These are phyloP conservation scores for Mrakia frigida DNA, from an alignment of 768 basidiomycete genomes.

Conservation along the genomic window DNA sequence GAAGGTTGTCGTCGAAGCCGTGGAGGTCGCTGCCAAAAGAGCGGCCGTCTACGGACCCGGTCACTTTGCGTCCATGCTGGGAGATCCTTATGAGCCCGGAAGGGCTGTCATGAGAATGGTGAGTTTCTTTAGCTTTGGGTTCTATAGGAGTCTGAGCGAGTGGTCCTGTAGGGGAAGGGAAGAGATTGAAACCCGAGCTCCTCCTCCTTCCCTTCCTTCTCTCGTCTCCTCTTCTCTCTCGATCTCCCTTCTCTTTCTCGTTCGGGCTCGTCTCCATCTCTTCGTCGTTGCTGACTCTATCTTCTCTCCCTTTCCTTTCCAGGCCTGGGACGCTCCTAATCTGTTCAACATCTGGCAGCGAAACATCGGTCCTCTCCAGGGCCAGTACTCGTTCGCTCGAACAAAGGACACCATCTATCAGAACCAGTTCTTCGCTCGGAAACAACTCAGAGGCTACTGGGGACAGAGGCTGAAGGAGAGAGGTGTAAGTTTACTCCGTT, in stretches of 20 bases:
- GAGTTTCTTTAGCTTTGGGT: neutral
- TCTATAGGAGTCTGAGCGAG: too few relatives aligned
- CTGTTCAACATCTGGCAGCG: constrained; percentile 84
- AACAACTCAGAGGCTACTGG: constrained; percentile 85
- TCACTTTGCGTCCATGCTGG: too few relatives aligned
- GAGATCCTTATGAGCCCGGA: neutral
- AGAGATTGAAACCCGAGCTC: neutral
- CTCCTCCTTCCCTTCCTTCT: neutral
- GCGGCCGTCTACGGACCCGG: neutral
- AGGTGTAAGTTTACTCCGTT: neutral
- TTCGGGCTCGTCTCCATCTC: neutral
- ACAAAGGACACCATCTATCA: constrained; percentile 69
- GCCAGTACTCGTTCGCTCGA: constrained; percentile 57
- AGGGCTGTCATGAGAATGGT: constrained; percentile 28
- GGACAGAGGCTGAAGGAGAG: constrained; percentile 55
- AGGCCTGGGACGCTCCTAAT: constrained; percentile 88
- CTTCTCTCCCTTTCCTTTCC: constrained; percentile 7
- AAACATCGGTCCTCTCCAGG: constrained; percentile 50
- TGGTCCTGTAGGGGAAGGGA: neutral
- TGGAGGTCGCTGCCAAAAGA: neutral
- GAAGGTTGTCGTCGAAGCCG: neutral
- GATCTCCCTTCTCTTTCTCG: neutral
- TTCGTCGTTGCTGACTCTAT: neutral
- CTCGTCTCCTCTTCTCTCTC: neutral
- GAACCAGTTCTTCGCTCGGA: constrained; percentile 83